These are phyloP conservation scores for Tricholoma bakamatsutake DNA, from an alignment of 768 basidiomycete genomes.

Conservation along the genomic window DNA sequence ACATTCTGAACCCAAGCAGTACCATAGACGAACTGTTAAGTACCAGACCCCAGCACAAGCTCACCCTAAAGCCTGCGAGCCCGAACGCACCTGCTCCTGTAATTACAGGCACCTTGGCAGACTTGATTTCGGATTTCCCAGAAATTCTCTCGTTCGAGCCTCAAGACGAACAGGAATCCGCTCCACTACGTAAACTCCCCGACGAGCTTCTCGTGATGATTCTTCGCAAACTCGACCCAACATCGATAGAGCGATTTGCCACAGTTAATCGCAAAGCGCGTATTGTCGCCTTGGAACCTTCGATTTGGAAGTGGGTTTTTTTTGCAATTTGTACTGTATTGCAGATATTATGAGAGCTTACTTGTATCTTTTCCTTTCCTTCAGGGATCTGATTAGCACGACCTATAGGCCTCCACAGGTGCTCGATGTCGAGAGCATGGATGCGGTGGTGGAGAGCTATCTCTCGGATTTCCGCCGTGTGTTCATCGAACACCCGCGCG, in stretches of 20 bases:
- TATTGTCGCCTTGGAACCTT: slow-evolving; percentile 59
- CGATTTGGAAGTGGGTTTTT: slow-evolving; percentile 66
- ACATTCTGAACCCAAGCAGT: slow-evolving; percentile 2
- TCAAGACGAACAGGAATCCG: slow-evolving; percentile 56
- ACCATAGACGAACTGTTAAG: slow-evolving; percentile 20
- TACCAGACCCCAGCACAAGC: slow-evolving; percentile 19
- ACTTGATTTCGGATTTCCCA: slow-evolving; percentile 45
- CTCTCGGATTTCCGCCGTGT: slow-evolving; percentile 65
- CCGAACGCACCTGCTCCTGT: slow-evolving; percentile 11
- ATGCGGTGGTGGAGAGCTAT: slow-evolving; percentile 46
- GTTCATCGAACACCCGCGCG: slow-evolving; percentile 78
- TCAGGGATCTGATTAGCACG: slow-evolving; percentile 55
- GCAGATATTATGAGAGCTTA: background rate
- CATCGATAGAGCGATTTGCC: slow-evolving; percentile 74
- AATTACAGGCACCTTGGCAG: slow-evolving; percentile 38
- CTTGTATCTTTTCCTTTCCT: background rate
- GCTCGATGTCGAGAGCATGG: slow-evolving; percentile 40
- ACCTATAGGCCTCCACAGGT: slow-evolving; percentile 79
- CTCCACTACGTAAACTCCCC: slow-evolving; percentile 57
- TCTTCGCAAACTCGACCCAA: slow-evolving; percentile 59
- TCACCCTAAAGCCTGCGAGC: slow-evolving; percentile 19
- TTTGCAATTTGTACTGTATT: background rate
- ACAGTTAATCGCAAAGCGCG: slow-evolving; percentile 68
- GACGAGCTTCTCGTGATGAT: slow-evolving; percentile 71
- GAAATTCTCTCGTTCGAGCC: slow-evolving; percentile 52